Conservation (phyloP, 192 early-diverging fungal species). For the Rhizoclosmatium globosum region DNA sequence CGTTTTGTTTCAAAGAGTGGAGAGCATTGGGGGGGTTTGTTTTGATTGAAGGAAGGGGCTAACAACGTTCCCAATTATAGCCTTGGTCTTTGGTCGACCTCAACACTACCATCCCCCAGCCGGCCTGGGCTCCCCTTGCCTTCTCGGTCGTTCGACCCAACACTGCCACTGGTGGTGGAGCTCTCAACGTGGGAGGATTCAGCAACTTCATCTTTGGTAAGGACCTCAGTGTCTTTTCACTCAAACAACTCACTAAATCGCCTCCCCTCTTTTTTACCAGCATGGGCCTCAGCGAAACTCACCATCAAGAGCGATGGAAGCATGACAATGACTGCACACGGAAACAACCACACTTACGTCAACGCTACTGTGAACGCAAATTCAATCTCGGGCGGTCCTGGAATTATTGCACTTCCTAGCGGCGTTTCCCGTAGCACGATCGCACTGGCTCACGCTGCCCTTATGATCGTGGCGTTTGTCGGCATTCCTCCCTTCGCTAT, state of each 20-base stretch:
- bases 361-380: background rate
- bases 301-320: background rate
- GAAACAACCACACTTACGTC: conserved; percentile 1
- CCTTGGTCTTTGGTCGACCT: background rate
- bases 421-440: background rate
- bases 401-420: conserved; percentile 20
- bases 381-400: background rate
- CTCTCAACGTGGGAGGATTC: conserved; percentile 2
- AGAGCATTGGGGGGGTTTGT: background rate
- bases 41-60: background rate
- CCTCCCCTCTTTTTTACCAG: background rate
- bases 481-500: conserved; percentile 2
- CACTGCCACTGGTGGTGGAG: background rate
- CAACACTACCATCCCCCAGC: conserved; percentile 12
- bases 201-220: conserved; percentile 21
- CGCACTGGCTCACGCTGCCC: background rate
- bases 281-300: background rate
- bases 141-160: conserved; percentile 1
- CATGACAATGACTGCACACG: background rate
- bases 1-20: background rate
- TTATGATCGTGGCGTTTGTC: conserved; percentile 19
- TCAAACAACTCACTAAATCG: background rate
- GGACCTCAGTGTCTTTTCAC: background rate
- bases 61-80: background rate
- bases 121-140: conserved; percentile 16